Evolutionary conservation across 83 land plant genomes (phyloP).

Genomic region (Picea mariana): DNA sequence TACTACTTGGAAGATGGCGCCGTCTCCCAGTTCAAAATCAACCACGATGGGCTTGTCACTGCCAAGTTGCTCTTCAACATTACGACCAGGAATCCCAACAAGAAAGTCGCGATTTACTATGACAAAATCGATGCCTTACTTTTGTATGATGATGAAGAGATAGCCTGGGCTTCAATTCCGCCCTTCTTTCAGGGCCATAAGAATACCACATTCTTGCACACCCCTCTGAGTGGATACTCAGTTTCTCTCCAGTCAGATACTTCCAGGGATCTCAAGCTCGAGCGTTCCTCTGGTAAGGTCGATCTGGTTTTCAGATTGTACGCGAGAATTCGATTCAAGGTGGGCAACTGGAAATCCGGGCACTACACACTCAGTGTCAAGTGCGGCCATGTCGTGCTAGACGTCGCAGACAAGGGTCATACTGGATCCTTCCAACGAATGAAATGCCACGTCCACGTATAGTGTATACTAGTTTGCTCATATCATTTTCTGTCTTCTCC

Average conservation of each 20-base stretch:
- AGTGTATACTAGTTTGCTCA: no score
- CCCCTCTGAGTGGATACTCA: background rate
- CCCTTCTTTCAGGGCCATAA: constrained; percentile 36
- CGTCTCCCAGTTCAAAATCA: constrained; percentile 11
- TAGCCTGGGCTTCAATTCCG: constrained; percentile 20
- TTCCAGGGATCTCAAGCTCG: background rate
- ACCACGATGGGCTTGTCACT: constrained; percentile 12
- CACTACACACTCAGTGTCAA: no score
- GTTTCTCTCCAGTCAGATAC: background rate
- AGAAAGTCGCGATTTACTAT: constrained; percentile 33
- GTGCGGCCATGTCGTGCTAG: no score
- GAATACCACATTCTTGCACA: constrained; percentile 24
- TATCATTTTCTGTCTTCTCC: no score
- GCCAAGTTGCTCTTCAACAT: constrained; percentile 19
- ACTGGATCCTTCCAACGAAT: no score
- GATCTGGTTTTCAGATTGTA: no score
- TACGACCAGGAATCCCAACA: constrained; percentile 33
- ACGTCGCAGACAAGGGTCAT: no score
- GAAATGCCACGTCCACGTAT: no score
- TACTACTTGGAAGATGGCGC: constrained; percentile 21
- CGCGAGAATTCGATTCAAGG: no score
- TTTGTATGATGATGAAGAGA: constrained; percentile 16
- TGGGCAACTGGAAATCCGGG: no score
- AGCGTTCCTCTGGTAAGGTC: background rate
- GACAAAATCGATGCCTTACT: constrained; percentile 10